Base-by-base conservation (phyloP, 148 eudicot species). In the Chenopodium formosanum region DNA sequence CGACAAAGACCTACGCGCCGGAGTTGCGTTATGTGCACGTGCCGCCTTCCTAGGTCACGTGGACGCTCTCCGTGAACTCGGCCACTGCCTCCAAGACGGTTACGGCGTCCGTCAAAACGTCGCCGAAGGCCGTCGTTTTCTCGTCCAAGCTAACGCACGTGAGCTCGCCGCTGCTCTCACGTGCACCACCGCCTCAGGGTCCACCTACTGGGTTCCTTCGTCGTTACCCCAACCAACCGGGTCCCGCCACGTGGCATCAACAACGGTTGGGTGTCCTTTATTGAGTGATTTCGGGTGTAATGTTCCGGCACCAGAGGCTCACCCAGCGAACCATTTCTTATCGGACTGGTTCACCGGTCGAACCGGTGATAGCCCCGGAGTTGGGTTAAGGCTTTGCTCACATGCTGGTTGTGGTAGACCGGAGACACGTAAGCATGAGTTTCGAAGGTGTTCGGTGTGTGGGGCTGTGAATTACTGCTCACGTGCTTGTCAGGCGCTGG, bases 1-100 rank as follows among this genome's bases (percentile, higher is more conserved):
- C 79, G 92, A 89, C 85, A 90, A 93, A 79, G 97, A 94, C 83
- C 84, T 94, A 25, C 90, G 95, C 74, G 98, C 99, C 37, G 99
- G 99, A 0, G 99, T 95, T 23, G 95, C 98, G 9, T 79, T 95
- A 1, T 95, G 95, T 67, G 98, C 95, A 34, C 93, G 98, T 75
- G 97, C 99, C 69, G 97, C 98, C 40, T 91, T 88, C 77, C 75
- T 95, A 6, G 99, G 99, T 62, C 99, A 95, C 87, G 86, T 95
- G 78, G 98, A 93, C 81, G 97, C 98, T 0, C 86, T 95, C 31
- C 90, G 99, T 0, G 99, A 95, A 86, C 92, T 95, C 3, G 99
- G 99, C 22, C 99, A 95, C 83, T 95, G 97, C 68, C 92, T 95
- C 1, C 99, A 95, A 69, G 99, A 95, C 88, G 99, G 99, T n/a